phyloP scores from a whole-genome alignment of 2,329 filamentous ascomycete genomes.

The Neospermospora avenae region DNA sequence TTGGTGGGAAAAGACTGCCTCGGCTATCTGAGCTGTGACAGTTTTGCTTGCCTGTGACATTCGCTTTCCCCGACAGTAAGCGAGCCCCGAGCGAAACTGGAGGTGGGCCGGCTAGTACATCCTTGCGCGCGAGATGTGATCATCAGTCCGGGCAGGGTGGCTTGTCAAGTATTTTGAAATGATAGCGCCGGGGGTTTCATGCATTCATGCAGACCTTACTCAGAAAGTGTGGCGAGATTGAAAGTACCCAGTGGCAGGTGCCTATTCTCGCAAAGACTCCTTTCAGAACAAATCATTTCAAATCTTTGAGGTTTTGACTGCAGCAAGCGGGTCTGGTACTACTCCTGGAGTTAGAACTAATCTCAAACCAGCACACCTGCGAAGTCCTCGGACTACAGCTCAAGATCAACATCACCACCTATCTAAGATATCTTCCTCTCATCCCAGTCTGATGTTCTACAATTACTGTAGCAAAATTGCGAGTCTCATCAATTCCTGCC shows the following conservation, averaged over 20 bases:
- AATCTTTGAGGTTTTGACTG: background rate
- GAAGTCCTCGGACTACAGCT: background rate
- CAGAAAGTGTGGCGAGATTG: background rate
- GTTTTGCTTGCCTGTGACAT: no score
- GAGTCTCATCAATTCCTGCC: background rate
- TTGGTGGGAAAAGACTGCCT: no score
- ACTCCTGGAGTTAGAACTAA: constrained; percentile 1
- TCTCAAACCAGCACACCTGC: background rate
- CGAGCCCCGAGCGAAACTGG: no score
- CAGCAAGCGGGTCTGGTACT: background rate
- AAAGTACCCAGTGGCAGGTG: background rate
- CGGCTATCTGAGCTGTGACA: no score
- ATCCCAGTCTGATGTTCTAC: background rate
- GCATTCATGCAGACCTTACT: background rate
- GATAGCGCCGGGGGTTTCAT: background rate
- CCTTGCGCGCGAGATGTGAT: background rate
- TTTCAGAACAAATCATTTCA: background rate
- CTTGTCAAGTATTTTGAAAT: background rate
- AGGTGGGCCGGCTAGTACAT: no score
- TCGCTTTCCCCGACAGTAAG: no score
- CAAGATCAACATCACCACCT: background rate
- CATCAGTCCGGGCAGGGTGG: background rate
- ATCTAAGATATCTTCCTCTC: background rate
- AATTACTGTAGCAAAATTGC: background rate
- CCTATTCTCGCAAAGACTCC: background rate